Percentiles rank a stretch among this genome's conserved stretches.
Conservation (phyloP, 257 asterid genomes). For the Cordia subcordata region DNA sequence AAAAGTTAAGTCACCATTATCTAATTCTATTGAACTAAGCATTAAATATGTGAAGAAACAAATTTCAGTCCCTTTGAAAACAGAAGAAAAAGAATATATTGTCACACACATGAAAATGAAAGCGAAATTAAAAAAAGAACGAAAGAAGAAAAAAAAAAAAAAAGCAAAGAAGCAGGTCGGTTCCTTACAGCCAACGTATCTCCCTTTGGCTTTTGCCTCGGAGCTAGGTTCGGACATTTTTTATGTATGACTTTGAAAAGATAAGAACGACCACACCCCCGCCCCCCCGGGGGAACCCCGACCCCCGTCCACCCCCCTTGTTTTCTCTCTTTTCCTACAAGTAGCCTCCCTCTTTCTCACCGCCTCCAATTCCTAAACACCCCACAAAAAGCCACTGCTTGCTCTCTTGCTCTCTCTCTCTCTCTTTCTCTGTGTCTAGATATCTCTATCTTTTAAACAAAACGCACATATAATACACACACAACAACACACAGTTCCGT, state of each 20-base stretch:
- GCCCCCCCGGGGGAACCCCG: slow-evolving; percentile 2
- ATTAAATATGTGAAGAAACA: neutral
- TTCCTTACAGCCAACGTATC: slow-evolving; percentile 72
- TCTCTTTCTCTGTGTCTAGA: slow-evolving; percentile 16
- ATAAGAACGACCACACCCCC: slow-evolving; percentile 45
- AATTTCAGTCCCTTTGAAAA: neutral
- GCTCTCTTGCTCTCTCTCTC: slow-evolving; percentile 8
- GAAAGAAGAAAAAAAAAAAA: slow-evolving; percentile 31
- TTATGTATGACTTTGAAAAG: slow-evolving; percentile 33
- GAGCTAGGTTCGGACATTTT: slow-evolving; percentile 52
- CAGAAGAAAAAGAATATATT: neutral
- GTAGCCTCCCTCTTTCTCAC: slow-evolving; percentile 29
- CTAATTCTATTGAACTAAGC: neutral
- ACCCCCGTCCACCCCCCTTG: neutral
- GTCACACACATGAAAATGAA: slow-evolving; percentile 48
- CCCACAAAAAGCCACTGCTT: neutral
- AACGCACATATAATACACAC: slow-evolving; percentile 9
- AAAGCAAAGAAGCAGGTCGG: slow-evolving; percentile 61
- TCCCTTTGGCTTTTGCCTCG: slow-evolving; percentile 29
- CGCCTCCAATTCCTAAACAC: slow-evolving; percentile 41
- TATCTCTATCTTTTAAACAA: slow-evolving; percentile 15
- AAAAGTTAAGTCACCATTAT: neutral
- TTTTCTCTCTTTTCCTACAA: slow-evolving; percentile 18
- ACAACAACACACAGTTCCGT: slow-evolving; percentile 1
- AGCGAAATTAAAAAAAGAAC: slow-evolving; percentile 31